A percentile compares a stretch with the other conserved stretches of the same genome.
Conservation (phyloP, 1,139 yeast genomes). For the Pichia sp. region DNA sequence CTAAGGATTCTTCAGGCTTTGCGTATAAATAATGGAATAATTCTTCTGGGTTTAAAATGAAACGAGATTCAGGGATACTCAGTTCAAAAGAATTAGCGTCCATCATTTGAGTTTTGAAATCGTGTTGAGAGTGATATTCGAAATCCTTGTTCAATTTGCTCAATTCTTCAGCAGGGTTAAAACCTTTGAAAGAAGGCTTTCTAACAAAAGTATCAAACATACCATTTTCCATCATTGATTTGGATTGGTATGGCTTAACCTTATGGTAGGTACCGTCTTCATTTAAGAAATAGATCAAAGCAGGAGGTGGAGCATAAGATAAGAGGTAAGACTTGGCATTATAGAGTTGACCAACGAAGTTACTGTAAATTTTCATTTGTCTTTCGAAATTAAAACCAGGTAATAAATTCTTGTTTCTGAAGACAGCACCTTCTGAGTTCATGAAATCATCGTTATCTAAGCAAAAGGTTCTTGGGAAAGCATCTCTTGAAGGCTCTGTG, state of each 20-base stretch:
- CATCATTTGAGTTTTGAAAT: neutral
- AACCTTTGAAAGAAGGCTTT: neutral
- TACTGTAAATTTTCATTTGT: slow-evolving; percentile 32
- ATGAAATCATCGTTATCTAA: slow-evolving; percentile 13
- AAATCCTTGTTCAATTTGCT: slow-evolving; percentile 5
- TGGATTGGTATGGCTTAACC: slow-evolving; percentile 25
- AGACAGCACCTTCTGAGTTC: slow-evolving; percentile 2
- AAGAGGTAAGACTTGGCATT: slow-evolving; percentile 47
- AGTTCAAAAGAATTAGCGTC: neutral
- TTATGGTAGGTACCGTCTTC: slow-evolving; percentile 39
- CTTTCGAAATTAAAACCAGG: slow-evolving; percentile 46
- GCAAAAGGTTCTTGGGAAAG: slow-evolving; percentile 22
- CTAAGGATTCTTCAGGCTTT: neutral
- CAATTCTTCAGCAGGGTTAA: slow-evolving; percentile 24
- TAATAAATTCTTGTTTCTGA: slow-evolving; percentile 20
- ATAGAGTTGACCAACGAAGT: slow-evolving; percentile 34
- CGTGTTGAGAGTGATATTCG: neutral
- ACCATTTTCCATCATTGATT: slow-evolving; percentile 31
- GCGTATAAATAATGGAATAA: slow-evolving; percentile 9
- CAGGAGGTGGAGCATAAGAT: slow-evolving; percentile 43
- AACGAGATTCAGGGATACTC: slow-evolving; percentile 11
- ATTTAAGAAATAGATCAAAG: slow-evolving; percentile 43
- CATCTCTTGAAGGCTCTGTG: neutral
- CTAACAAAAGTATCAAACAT: slow-evolving; percentile 33
- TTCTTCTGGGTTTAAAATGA: slow-evolving; percentile 19